Base-by-base conservation (phyloP, 176 grass and related monocot genomes). In the Saccharum officinarum region DNA sequence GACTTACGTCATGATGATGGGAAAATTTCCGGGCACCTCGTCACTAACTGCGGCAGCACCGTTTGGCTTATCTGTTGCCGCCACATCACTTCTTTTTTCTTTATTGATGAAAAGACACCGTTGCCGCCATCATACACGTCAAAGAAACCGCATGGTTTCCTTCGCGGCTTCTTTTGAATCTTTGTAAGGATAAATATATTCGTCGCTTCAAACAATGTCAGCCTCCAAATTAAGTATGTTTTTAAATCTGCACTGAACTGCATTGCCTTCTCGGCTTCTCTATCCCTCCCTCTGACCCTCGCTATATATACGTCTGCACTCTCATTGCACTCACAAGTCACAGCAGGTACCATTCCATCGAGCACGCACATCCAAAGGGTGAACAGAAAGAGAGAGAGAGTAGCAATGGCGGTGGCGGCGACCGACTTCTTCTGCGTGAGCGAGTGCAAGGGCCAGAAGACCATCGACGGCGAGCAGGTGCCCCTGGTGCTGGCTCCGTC, bases 401-500 rank as follows among this genome's bases (percentile, higher is more conserved):
- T 50, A 1, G 20, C 42, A 49, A 74, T 49, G 23, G 66, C 46
- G 80, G 14, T 47, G 23, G 47, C 17, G n/a, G 9, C 36, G 8
- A 16, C 4, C 5, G 74, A 79, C 23, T 80, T 86, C 79, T 92
- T 88, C 47, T 67, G 12, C 17, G 80, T 87, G 77, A 85, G 84
- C 14, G 84, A 81, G 81, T 94, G 92, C 74, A 47, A 83, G 10
- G 92, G 89, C 0, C 92, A 94, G 49, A 91, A 85, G 81, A 80
- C 36, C 8, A 70, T 94, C 20, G 89, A 91, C 74, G 89, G 86
- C 22, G 81, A 91, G 80, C 89, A 89, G 69, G 76, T 94, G 23
- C 89, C 92, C 2, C 72, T 91, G 3, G 89, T 91, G 25, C 87
- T 94, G 0, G 55, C 83, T 1, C 50, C 59, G 3, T 13, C 81